Evolutionary conservation across 2,329 filamentous ascomycete species (phyloP), one percentile per base, ranked within the genome.

Genomic region (Aschersonia sp.): DNA sequence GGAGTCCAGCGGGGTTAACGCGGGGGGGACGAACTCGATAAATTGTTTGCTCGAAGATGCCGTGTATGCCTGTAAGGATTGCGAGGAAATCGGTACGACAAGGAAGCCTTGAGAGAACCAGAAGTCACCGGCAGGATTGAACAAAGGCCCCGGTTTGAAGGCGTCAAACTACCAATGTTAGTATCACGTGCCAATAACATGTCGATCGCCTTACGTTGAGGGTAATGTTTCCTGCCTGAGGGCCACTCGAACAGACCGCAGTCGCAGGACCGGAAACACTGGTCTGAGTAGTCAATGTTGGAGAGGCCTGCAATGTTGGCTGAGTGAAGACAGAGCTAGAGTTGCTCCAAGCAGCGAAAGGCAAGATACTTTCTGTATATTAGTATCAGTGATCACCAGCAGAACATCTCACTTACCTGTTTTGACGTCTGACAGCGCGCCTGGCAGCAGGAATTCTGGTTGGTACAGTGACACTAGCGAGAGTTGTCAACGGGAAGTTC

Each of bases 91-190:
- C 3, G 66, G 65, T 1, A 61, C 60, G 44, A 68, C 56, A 5
- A 66, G 54, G 48, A 69, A 69, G 2, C 66, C 66, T 49, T 65
- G 58, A 30, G 66, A 68, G 48, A 69, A 69, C 66, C 66, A 69
- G 31, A 68, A 58, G 44, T 65, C 62, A 5, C 63, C 58, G 20
- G 59, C 56, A 1, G 66, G 66, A 29, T 68, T 68, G 54, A 66
- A 65, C 2, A 69, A 55, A 7, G 65, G 65, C 0, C 66, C 66
- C 5, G 59, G 50, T n/a, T 57, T 58, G 4, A 59, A 49, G 12
- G 58, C 54, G 47, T 69, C 65, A 49, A 69, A 69, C 66, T 69
- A 45, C 28, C 40, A 1, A 9, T 20, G 50, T 58, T 51, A 62
- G 53, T 31, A 30, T 10, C 29, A 5, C 3, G 20, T 30, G n/a